phyloP scores from a whole-genome alignment of 2,329 filamentous ascomycete genomes.

The Didymellaceae sp. region DNA sequence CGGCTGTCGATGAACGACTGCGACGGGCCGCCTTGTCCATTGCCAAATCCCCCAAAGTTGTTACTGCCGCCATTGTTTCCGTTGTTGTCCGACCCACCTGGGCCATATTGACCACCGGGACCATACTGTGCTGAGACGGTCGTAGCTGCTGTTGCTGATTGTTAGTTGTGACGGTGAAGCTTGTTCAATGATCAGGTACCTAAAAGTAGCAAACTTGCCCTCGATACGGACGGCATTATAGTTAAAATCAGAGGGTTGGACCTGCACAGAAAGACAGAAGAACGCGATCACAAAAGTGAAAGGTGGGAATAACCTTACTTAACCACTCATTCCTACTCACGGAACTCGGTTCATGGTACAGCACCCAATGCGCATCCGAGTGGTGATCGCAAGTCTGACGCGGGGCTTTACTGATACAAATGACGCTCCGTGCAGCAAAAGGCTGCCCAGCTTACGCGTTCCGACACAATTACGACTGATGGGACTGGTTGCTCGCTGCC shows the following conservation, averaged over 20 bases:
- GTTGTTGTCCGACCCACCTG: conserved; percentile 1
- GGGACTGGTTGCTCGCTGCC: conserved; percentile 19
- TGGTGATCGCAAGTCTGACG: conserved; percentile 7
- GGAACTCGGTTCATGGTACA: conserved; percentile 2
- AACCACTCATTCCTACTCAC: conserved; percentile 1
- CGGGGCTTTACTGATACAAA: conserved; percentile 20
- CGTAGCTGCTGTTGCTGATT: conserved; percentile 8
- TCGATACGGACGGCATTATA: conserved; percentile 17
- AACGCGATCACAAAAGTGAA: conserved; percentile 2
- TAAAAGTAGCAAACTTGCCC: conserved; percentile 19
- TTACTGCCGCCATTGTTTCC: conserved; percentile 8
- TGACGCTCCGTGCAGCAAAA: conserved; percentile 19
- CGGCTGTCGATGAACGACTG: conserved; percentile 19
- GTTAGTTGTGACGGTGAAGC: conserved; percentile 7
- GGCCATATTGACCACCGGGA: conserved; percentile 11
- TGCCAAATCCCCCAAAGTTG: conserved; percentile 7
- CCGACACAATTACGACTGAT: conserved; percentile 12
- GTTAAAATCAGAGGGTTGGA: too few species aligned
- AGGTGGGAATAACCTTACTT: neutral
- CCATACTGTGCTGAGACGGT: conserved; percentile 26
- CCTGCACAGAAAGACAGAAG: too few species aligned
- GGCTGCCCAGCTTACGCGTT: conserved; percentile 35
- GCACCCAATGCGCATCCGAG: conserved; percentile 17
- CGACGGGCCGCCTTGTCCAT: conserved; percentile 9
- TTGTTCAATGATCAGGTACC: conserved; percentile 9